Evolutionary conservation across 2,329 filamentous ascomycete genomes (phyloP).

Genomic region (Neoscytalidium dimidiatum): DNA sequence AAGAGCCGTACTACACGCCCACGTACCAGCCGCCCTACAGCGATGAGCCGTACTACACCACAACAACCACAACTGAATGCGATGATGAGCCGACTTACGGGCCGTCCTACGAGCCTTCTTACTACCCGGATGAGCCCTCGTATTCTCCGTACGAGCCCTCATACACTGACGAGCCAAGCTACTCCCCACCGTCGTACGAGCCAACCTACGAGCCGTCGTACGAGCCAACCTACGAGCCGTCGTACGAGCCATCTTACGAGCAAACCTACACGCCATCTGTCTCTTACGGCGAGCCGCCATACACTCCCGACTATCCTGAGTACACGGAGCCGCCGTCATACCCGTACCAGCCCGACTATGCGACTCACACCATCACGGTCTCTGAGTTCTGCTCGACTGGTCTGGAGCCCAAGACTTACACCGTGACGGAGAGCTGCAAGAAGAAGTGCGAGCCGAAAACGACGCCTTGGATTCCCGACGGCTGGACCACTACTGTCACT

Average conservation of each 20-base stretch:
- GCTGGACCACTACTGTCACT: background rate
- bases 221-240: background rate
- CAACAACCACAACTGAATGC: background rate
- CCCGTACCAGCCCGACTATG: background rate
- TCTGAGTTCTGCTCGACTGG: conserved; percentile 8
- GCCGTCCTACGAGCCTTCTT: background rate
- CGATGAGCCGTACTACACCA: background rate
- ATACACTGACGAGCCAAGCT: background rate
- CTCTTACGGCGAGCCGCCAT: too few species aligned
- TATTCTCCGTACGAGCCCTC: background rate
- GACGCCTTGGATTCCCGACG: background rate
- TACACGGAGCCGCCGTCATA: background rate
- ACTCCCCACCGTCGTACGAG: background rate
- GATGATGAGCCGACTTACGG: background rate
- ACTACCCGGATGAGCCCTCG: too few species aligned
- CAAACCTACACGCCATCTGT: background rate
- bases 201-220: background rate
- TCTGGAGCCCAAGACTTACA: background rate
- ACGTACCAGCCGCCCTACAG: background rate
- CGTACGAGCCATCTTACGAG: background rate
- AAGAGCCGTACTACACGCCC: background rate
- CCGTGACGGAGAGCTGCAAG: background rate
- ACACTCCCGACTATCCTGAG: background rate
- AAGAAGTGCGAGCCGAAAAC: background rate
- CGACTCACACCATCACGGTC: conserved; percentile 3